Percentiles rank a stretch among this genome's conserved stretches.
phyloP scores from a whole-genome alignment of 208 protist genomes.

The Angomonas deanei region DNA sequence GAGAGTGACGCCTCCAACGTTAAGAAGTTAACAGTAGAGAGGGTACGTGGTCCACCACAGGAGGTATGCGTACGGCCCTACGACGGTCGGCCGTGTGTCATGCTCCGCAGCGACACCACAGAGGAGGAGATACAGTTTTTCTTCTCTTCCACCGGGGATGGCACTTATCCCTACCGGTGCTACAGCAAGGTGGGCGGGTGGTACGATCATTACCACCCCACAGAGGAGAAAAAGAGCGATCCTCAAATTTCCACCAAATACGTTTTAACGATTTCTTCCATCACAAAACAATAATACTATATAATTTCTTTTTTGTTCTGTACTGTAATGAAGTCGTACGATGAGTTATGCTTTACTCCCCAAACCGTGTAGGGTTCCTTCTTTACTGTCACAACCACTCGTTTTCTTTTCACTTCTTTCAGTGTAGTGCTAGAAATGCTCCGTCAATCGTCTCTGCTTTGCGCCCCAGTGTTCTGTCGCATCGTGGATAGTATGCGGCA shows the following conservation, averaged over 20 bases:
- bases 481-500: constrained; percentile 73
- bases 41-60: too few relatives aligned
- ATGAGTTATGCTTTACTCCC: too few relatives aligned
- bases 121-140: background rate
- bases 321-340: too few relatives aligned
- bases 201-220: too few relatives aligned
- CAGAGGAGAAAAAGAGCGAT: too few relatives aligned
- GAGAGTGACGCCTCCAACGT: background rate
- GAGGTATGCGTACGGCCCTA: too few relatives aligned
- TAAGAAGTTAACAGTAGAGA: too few relatives aligned
- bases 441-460: background rate
- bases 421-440: constrained; percentile 1
- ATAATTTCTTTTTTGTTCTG: background rate
- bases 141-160: background rate
- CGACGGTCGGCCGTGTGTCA: background rate
- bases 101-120: background rate
- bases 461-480: constrained; percentile 73
- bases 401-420: background rate
- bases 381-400: background rate
- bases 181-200: background rate
- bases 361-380: too few relatives aligned
- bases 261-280: background rate
- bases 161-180: background rate
- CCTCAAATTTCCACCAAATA: background rate
- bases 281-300: background rate